Conservation (phyloP, 208 protist genomes). For the Trichomonas gallinae region DNA sequence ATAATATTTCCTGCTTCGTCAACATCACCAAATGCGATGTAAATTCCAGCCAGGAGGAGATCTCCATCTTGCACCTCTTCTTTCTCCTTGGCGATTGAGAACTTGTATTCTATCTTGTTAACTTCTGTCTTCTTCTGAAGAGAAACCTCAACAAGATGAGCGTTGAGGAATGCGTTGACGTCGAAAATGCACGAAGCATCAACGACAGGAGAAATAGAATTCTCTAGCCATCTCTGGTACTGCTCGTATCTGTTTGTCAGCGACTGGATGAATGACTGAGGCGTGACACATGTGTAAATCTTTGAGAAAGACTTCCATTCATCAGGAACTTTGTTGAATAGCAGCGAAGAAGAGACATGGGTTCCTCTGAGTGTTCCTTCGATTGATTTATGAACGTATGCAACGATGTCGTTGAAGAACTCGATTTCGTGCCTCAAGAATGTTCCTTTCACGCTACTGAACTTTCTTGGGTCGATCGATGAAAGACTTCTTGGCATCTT, state of each 20-base stretch:
- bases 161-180: not conserved
- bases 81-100: not conserved
- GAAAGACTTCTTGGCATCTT: not conserved
- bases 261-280: not conserved
- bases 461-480: not conserved
- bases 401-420: not conserved
- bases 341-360: not conserved
- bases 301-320: not conserved
- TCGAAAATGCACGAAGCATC: not conserved
- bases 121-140: not conserved
- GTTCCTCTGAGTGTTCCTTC: not conserved
- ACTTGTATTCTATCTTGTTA: not conserved
- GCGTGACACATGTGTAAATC: not conserved
- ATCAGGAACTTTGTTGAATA: not conserved
- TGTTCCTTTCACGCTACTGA: not conserved
- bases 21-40: not conserved
- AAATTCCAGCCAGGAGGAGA: not conserved
- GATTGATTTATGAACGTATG: not conserved
- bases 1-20: not conserved
- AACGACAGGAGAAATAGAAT: not conserved
- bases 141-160: not conserved
- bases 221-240: not conserved
- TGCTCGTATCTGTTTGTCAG: not conserved
- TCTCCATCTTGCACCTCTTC: not conserved
- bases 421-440: not conserved